Base-by-base conservation (phyloP, 345 rosid genomes). In the Melastoma malabathricum region DNA sequence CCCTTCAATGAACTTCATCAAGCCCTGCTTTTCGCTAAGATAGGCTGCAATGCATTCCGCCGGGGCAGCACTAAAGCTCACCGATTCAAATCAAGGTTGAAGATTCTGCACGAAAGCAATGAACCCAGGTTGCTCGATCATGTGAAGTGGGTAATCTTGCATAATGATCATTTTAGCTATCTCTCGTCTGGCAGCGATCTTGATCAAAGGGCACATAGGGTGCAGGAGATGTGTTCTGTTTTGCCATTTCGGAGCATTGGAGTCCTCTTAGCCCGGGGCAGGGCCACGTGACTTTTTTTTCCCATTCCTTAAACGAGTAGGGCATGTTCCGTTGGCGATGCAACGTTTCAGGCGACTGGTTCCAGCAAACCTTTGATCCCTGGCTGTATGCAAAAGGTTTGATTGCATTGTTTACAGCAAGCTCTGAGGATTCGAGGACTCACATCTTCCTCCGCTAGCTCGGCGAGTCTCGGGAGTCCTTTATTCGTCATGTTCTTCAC, bases 311-410 rank as follows among this genome's bases (percentile, higher is more conserved):
- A 57, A 34, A 43, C 84, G 75, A 16, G 89, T 83, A 34, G 75
- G 77, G 62, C 98, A 90, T 38, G 89, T 76, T 52, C 96, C 98
- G 62, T 84, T 90, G 5, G 81, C 89, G 52, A 90, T 82, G 67
- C 86, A 92, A 22, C 98, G 94, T 51, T 90, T 86, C 43, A 86
- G 94, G 68, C 86, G 98, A 64, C 96, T 86, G 39, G 98, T 90
- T 13, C 98, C 96, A 52, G 96, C n/a, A 94, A 4, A 90, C 98
- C 66, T 90, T 86, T 1, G 83, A 67, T 52, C 98, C 98, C 1
- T 82, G 84, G 70, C 98, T 86, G 52, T 90, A 90, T n/a, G 96
- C 96, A 73, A 90, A n/a, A 90, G 64, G 92, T 90, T 70, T 86
- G 94, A 58, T 80, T 90, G 83, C 98, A 90, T 54, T 75, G 88